Percentiles rank a stretch among this genome's conserved stretches.
Conservation (phyloP, 1,284 basidiomycete species). For the Mycena citricolor region DNA sequence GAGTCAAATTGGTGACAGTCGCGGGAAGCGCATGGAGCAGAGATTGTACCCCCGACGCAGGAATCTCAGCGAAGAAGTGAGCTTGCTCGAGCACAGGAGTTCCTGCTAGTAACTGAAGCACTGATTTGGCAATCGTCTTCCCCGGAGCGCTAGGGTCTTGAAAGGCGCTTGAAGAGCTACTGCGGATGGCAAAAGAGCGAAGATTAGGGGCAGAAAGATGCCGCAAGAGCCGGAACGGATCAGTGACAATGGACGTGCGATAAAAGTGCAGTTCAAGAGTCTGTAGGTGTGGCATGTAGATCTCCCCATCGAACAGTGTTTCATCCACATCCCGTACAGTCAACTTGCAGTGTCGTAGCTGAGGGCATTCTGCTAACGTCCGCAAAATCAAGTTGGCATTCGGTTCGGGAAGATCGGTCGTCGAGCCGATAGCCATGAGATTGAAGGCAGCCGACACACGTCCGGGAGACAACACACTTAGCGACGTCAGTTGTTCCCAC, state of each 20-base stretch:
- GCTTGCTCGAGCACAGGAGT: too few species aligned
- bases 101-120: too few species aligned
- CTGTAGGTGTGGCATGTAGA: not conserved
- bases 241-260: not conserved
- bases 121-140: too few species aligned
- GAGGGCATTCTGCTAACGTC: constrained; percentile 6
- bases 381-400: not conserved
- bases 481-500: constrained; percentile 6
- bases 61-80: too few species aligned
- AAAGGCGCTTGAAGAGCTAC: too few species aligned
- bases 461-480: not conserved
- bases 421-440: too few species aligned
- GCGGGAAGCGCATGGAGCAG: too few species aligned
- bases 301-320: not conserved
- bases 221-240: not conserved
- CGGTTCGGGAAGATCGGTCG: too few species aligned
- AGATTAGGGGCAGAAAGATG: constrained; percentile 1
- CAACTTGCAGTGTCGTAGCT: constrained; percentile 4
- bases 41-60: too few species aligned
- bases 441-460: not conserved
- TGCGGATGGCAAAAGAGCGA: not conserved
- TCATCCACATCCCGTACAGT: not conserved
- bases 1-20: too few species aligned
- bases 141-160: too few species aligned
- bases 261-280: not conserved